Conservation (phyloP, 306 rosid genomes). For the Pyrus bretschneideri region DNA sequence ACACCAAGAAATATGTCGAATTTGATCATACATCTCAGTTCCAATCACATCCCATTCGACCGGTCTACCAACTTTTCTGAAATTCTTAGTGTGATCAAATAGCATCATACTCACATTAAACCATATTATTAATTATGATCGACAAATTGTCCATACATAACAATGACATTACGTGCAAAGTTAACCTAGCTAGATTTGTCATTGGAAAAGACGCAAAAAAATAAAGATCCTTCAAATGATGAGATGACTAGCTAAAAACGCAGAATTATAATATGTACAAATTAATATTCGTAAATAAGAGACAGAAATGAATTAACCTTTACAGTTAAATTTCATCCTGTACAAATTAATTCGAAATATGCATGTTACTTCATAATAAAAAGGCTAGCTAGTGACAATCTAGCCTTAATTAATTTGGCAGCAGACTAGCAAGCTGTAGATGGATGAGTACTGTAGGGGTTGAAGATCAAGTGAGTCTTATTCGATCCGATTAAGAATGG, state of each 20-base stretch:
- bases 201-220: neutral
- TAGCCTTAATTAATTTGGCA: neutral
- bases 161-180: neutral
- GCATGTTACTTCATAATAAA: neutral
- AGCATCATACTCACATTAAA: neutral
- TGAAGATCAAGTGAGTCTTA: conserved; percentile 28
- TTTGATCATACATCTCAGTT: neutral
- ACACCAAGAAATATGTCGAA: neutral
- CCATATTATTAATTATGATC: neutral
- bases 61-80: neutral
- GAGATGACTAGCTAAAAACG: neutral
- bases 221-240: neutral
- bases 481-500: conserved; percentile 15
- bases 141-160: neutral
- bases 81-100: neutral
- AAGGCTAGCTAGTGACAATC: neutral
- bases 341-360: neutral
- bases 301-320: neutral
- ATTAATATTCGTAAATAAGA: neutral
- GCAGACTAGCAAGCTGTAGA: neutral
- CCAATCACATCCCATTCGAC: neutral
- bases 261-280: neutral
- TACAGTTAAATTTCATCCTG: neutral
- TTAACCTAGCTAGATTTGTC: neutral
- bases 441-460: conserved; percentile 17